Evolutionary conservation across 2,329 filamentous ascomycete species (phyloP), one percentile per base, ranked within the genome.

Genomic region (Penicillium corylophilum): DNA sequence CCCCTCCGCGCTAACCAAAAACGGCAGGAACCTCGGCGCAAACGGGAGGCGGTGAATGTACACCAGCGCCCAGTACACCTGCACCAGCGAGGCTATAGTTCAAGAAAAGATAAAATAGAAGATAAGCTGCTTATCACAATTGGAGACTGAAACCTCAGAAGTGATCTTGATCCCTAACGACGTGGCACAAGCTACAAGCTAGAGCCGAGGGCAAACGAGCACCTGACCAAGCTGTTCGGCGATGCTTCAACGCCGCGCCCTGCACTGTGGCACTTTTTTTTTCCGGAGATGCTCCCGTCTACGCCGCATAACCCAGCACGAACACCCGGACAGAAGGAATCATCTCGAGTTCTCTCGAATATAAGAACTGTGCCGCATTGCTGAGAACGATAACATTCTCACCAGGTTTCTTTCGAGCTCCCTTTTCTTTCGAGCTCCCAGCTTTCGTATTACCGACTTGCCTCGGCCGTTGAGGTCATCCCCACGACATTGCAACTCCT

Each of bases 251-350:
- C 26, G 31, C 24, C 48, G 41, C 16, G 20, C 29, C 28, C 28
- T 20, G 20, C 38, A 24, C 29, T 28, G 53, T 36, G 28, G 20
- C 38, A 24, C 29, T 28, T 54, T 59, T 57, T 57, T 60, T 51
- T 48, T 23, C 46, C 35, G 43, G 53, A 56, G 62, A 74, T 73
- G 68, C 69, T 74, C 64, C 57, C 51, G 61, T 59, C 69, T 75
- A 75, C 72, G 72, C 72, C 44, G 72, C 70, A 75, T 73, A 73
- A 64, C 68, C 68, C 71, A 75, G 69, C 66, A 74, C 72, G 57
- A 58, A 40, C 23, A 15, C 41, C 35, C 59, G 61, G 61, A 57
- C 59, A 54, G 53, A 58, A 47, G 57, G 60, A 63, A 54, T 29
- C 41, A 10, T 52, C n/a, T 33, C 7, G 33, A 36, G 33, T 4